Evolutionary conservation across 2,329 filamentous ascomycete species (phyloP), one percentile per base, ranked within the genome.

Genomic region (Fusarium sp.): DNA sequence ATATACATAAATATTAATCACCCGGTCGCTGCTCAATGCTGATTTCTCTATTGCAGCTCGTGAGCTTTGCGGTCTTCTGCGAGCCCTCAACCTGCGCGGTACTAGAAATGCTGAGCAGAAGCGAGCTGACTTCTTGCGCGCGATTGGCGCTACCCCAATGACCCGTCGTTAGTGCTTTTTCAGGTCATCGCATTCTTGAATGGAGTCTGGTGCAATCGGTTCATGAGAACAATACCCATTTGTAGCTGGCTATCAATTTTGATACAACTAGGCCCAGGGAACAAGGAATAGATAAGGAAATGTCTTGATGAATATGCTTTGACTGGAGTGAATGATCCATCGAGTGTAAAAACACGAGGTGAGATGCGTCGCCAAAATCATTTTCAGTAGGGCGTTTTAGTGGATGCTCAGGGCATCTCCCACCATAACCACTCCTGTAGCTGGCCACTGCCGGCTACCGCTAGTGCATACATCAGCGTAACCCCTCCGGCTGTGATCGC

Each of bases 1-100:
- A 26, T 1, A 1, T 36, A 0, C 34, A 18, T 10, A 18, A 18
- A 18, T 18, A 0, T 5, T 18, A 0, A 10, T 36, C 15, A 1
- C 34, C 34, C 34, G 34, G 34, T 36, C 34, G 15, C 8, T 36
- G 0, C 34, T 36, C 8, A 18, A 36, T 18, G 15, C 34, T 36
- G 34, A 36, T 36, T 2, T 18, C 34, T 36, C 34, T 36, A 18
- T 2, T 36, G 34, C 8, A 36, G 34, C 15, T 24, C 41, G 44
- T 14, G 44, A 45, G 18, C 44, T 47, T 0, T 13, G 44, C 0
- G 44, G 5, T n/a, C 44, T 47, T 14, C 44, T 47, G 12, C 24
- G 8, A 20, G 18, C 44, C 44, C 44, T 47, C 24, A 10, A 14
- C 8, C 44, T 34, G 22, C 30, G 28, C 15, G 30, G 11, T 12